These are phyloP conservation scores for Crucibulum parvulum DNA, from an alignment of 1,284 basidiomycete genomes.

Conservation along the genomic window DNA sequence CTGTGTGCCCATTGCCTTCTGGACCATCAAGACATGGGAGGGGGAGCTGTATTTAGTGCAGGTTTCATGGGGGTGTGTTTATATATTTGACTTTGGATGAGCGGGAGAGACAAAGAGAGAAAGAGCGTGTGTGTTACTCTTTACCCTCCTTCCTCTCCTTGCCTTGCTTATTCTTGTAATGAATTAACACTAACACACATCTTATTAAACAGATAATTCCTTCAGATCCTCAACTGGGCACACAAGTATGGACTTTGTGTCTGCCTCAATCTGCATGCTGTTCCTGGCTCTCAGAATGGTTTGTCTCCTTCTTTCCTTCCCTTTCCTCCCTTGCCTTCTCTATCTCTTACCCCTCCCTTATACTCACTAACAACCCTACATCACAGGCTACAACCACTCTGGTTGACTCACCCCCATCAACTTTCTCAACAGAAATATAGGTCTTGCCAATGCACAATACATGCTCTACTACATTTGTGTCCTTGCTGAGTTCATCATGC, in stretches of 20 bases:
- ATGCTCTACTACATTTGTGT: constrained; percentile 85
- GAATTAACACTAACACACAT: constrained; percentile 10
- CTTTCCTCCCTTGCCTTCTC: neutral
- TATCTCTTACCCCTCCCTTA: too few relatives aligned
- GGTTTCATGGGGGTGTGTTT: constrained; percentile 76
- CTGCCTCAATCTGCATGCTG: constrained; percentile 84
- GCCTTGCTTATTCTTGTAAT: neutral
- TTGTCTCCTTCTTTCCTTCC: constrained; percentile 24
- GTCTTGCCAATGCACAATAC: constrained; percentile 83
- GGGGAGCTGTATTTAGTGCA: constrained; percentile 82
- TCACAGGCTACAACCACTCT: constrained; percentile 72
- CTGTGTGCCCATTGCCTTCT: constrained; percentile 84
- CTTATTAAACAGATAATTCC: constrained; percentile 62
- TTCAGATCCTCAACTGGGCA: constrained; percentile 82
- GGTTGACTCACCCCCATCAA: constrained; percentile 66
- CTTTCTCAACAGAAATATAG: constrained; percentile 69
- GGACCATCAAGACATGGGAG: constrained; percentile 83
- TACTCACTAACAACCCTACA: too few relatives aligned
- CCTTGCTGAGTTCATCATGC: constrained; percentile 75
- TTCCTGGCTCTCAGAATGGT: constrained; percentile 84
- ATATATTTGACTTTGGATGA: constrained; percentile 25
- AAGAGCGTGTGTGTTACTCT: neutral
- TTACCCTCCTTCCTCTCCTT: neutral
- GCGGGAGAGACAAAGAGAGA: too few relatives aligned
- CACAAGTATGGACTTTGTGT: constrained; percentile 91